Conservation (phyloP, 208 protist genomes). For the Vickermania ingenoplastis region DNA sequence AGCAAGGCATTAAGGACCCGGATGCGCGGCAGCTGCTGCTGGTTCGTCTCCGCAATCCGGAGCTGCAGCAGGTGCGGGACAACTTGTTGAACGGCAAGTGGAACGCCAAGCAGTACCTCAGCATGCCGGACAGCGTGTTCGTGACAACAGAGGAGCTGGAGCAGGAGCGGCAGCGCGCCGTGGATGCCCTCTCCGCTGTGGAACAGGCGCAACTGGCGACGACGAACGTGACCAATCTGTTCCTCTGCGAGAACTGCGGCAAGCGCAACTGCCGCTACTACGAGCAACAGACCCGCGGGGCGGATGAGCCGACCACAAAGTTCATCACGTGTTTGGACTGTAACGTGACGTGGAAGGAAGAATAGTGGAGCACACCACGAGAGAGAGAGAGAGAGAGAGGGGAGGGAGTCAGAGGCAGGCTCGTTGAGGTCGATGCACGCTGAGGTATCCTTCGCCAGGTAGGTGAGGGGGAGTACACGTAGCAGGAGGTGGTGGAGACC, state of each 20-base stretch:
- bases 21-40: conserved; percentile 85
- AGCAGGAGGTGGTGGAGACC: too few relatives aligned
- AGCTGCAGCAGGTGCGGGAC: conserved; percentile 60
- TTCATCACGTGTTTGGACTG: conserved; percentile 94
- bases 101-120: conserved; percentile 79
- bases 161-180: conserved; percentile 76
- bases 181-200: conserved; percentile 70
- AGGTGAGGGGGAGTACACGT: too few relatives aligned
- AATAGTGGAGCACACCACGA: conserved; percentile 20
- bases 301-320: conserved; percentile 97
- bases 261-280: conserved; percentile 81
- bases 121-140: conserved; percentile 88
- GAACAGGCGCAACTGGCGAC: conserved; percentile 53
- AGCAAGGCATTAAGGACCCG: conserved; percentile 31
- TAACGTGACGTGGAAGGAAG: conserved; percentile 78
- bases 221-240: conserved; percentile 45
- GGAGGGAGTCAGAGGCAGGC: background rate
- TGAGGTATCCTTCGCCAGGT: too few relatives aligned
- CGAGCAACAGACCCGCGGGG: conserved; percentile 93
- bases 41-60: conserved; percentile 72
- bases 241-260: conserved; percentile 78
- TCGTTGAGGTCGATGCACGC: background rate
- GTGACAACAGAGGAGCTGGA: conserved; percentile 91
- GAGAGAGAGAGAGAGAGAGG: conserved; percentile 3
- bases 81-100: conserved; percentile 89